phyloP scores from a whole-genome alignment of 1,284 basidiomycete genomes.

The Apiotrichum siamense region DNA sequence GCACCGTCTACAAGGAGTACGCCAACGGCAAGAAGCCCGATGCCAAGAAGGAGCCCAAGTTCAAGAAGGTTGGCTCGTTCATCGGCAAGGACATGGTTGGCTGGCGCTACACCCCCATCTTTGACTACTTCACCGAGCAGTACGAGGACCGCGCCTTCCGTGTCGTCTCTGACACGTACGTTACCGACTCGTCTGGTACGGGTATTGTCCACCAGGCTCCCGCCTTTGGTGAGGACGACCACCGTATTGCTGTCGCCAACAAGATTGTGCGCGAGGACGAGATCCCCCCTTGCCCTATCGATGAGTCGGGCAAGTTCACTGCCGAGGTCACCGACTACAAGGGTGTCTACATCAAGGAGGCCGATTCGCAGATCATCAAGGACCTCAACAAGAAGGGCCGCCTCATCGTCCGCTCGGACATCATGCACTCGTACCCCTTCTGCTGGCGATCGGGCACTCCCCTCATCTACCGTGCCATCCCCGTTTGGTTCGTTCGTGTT shows the following conservation, averaged over 20 bases:
- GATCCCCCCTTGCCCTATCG: slow-evolving; percentile 91
- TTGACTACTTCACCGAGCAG: slow-evolving; percentile 93
- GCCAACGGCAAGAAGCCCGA: slow-evolving; percentile 46
- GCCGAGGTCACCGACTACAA: slow-evolving; percentile 82
- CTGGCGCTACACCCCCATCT: slow-evolving; percentile 92
- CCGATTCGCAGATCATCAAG: slow-evolving; percentile 92
- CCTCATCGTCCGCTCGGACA: slow-evolving; percentile 78
- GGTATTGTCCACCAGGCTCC: slow-evolving; percentile 99
- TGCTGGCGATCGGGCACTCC: slow-evolving; percentile 97
- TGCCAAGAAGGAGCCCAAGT: slow-evolving; percentile 81
- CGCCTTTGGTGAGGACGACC: slow-evolving; percentile 98
- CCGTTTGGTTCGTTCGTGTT: slow-evolving; percentile 93
- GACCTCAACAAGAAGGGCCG: slow-evolving; percentile 80
- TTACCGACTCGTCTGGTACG: slow-evolving; percentile 89
- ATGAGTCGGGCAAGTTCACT: slow-evolving; percentile 84
- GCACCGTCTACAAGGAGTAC: slow-evolving; percentile 91
- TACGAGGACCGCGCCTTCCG: slow-evolving; percentile 89
- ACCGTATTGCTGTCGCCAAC: slow-evolving; percentile 81
- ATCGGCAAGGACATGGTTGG: slow-evolving; percentile 89
- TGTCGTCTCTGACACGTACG: slow-evolving; percentile 86
- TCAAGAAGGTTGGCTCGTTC: slow-evolving; percentile 81
- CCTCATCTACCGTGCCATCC: slow-evolving; percentile 92
- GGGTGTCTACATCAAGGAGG: slow-evolving; percentile 89
- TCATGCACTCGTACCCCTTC: slow-evolving; percentile 92
- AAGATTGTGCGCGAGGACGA: slow-evolving; percentile 77